phyloP scores from a whole-genome alignment of 441 rosid genomes.

The Pelargonium fulgidum region DNA sequence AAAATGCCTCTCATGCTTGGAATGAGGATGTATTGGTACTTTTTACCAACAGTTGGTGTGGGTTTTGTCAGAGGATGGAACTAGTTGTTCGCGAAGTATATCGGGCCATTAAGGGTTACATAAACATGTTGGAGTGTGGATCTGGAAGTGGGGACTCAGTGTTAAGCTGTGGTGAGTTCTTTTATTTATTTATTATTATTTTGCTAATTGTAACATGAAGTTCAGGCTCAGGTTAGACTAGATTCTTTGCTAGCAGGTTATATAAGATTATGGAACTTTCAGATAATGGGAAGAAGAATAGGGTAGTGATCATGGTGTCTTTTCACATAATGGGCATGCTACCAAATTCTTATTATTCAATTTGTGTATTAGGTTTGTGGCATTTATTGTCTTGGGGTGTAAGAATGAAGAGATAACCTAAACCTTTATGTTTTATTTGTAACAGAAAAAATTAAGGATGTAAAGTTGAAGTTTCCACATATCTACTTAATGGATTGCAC shows the following conservation, averaged over 20 bases:
- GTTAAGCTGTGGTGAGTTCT: conserved; percentile 38
- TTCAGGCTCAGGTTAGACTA: neutral
- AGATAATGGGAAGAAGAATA: neutral
- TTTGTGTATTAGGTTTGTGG: neutral
- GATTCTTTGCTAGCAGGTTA: neutral
- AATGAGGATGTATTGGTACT: conserved; percentile 83
- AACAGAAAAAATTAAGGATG: conserved; percentile 45
- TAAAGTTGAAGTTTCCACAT: conserved; percentile 40
- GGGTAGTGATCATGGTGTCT: neutral
- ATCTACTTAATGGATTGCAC: conserved; percentile 89
- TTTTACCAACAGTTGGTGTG: conserved; percentile 84
- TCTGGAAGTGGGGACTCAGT: conserved; percentile 32
- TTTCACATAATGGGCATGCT: neutral
- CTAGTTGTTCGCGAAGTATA: conserved; percentile 78
- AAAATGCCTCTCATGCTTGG: conserved; percentile 32
- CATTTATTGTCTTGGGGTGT: neutral
- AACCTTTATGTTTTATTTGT: conserved; percentile 20
- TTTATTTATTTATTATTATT: conserved; percentile 14
- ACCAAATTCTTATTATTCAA: neutral
- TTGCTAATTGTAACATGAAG: conserved; percentile 5
- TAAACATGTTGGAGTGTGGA: conserved; percentile 35
- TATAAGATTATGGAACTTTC: neutral
- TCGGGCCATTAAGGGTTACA: conserved; percentile 55
- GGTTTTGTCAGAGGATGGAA: conserved; percentile 95
- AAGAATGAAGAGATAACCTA: conserved; percentile 8